Evolutionary conservation across 1,284 basidiomycete genomes (phyloP), one percentile per base, ranked within the genome.

Genomic region (Cryptococcus sp.): DNA sequence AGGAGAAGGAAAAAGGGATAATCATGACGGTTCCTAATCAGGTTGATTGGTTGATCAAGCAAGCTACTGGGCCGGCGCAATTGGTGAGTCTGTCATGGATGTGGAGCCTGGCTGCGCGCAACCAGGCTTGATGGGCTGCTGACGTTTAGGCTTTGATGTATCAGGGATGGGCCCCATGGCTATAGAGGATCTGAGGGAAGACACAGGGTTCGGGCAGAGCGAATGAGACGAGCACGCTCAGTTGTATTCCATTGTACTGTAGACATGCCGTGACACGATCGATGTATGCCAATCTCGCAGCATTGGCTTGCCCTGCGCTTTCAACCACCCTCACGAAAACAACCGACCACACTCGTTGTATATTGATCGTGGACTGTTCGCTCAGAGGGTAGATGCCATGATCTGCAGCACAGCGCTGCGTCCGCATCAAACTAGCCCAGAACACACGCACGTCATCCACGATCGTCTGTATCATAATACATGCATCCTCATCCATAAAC

Each of bases 31-130:
- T 88, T 18, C 85, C 83, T 53, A 91, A 89, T 72, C 80, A 96
- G 48, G 93, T 96, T 50, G 89, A 96, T 68, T 81, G 85, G 64
- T 78, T 97, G 50, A 93, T 97, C 55, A 85, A 88, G 63, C 88
- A 94, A 69, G 88, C 93, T 11, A 87, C 82, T 3, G 84, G 86
- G 70, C 66, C 77, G 2, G 71, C 67, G 9, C 91, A 93, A 66
- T 73, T 98, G 72, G 91, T 88, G 60, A 68, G 85, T 76, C 5
- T 22, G 14, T 34, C 39, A 36, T 10, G 34, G 34, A 36, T 36
- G 34, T 10, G 34, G 11, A n/a, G 34, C 34, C 11, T 36, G 34
- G 34, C n/a, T 36, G 34, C n/a, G 34, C 10, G 34, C 34, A 36
- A 10, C 10, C 10, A 10, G 11, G n/a, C n/a, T n/a, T n/a, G n/a